phyloP scores from a whole-genome alignment of 2,329 filamentous ascomycete genomes.

The Zymoseptoria brevis region DNA sequence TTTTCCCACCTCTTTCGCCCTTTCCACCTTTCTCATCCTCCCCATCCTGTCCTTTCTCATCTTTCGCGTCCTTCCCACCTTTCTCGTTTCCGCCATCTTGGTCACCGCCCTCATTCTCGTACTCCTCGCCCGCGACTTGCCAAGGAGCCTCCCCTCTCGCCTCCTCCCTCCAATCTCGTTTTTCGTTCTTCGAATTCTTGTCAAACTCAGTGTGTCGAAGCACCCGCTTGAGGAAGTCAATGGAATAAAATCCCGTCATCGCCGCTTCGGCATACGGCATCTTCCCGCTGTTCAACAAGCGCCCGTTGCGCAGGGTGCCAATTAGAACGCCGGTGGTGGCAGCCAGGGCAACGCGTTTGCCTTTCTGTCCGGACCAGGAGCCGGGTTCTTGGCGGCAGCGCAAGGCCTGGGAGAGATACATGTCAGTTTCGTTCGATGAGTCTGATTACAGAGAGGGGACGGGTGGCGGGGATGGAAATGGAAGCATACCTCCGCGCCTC shows the following conservation, averaged over 20 bases:
- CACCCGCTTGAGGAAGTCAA: slow-evolving; percentile 8
- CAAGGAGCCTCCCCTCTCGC: background rate
- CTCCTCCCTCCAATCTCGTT: slow-evolving; percentile 5
- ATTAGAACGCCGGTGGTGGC: slow-evolving; percentile 37
- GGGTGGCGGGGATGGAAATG: background rate
- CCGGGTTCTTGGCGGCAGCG: slow-evolving; percentile 81
- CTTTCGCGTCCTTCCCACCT: background rate
- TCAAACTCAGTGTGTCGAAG: slow-evolving; percentile 7
- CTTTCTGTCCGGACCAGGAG: slow-evolving; percentile 81
- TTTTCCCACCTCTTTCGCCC: background rate
- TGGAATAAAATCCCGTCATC: slow-evolving; percentile 11
- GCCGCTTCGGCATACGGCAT: slow-evolving; percentile 10
- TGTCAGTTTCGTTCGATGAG: background rate
- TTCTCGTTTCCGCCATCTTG: background rate
- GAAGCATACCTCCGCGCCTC: slow-evolving; percentile 2
- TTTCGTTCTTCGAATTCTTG: slow-evolving; percentile 3
- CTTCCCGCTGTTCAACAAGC: slow-evolving; percentile 3
- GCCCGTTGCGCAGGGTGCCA: slow-evolving; percentile 6
- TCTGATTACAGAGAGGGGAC: background rate
- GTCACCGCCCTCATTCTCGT: background rate
- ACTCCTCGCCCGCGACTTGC: background rate
- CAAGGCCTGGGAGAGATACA: slow-evolving; percentile 55
- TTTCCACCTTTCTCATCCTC: background rate
- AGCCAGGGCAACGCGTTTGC: slow-evolving; percentile 80
- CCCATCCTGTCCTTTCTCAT: background rate